Percentiles rank a stretch among this genome's conserved stretches.
Conservation (phyloP, 257 asterid genomes). For the Leptodermis oblonga region DNA sequence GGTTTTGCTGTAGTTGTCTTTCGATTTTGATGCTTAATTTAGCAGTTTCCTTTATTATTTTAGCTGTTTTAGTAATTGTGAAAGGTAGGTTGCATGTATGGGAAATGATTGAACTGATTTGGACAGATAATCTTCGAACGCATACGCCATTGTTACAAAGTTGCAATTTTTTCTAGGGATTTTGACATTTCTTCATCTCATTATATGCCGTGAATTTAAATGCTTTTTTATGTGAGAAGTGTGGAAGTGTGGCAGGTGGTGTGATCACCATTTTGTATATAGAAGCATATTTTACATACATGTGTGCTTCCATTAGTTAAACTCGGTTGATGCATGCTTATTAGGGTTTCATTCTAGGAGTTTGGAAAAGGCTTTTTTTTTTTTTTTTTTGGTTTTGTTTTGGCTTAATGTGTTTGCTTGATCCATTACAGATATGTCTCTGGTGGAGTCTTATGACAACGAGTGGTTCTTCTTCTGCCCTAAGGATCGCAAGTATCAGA, state of each 20-base stretch:
- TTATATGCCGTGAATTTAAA: too few species aligned
- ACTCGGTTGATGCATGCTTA: not conserved
- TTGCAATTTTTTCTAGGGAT: too few species aligned
- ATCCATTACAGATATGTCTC: slow-evolving; percentile 72
- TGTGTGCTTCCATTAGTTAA: not conserved
- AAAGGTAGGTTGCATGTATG: too few species aligned
- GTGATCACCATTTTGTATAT: not conserved
- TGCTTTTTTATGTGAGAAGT: too few species aligned
- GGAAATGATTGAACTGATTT: too few species aligned
- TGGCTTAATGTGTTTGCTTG: not conserved
- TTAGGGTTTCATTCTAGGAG: not conserved
- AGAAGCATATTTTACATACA: not conserved
- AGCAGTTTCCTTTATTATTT: not conserved
- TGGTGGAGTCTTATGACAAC: slow-evolving; percentile 65
- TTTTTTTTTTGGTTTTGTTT: too few species aligned
- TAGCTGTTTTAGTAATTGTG: not conserved
- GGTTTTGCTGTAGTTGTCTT: not conserved
- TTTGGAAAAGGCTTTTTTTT: not conserved
- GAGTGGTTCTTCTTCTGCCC: slow-evolving; percentile 99
- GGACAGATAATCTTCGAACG: too few species aligned
- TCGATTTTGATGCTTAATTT: not conserved
- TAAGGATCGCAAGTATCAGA: slow-evolving; percentile 93
- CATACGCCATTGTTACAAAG: too few species aligned
- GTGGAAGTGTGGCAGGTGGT: too few species aligned
- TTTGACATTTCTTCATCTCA: not conserved